phyloP scores from a whole-genome alignment of 108 stramenopile genomes.

The Epithemia pelagica region DNA sequence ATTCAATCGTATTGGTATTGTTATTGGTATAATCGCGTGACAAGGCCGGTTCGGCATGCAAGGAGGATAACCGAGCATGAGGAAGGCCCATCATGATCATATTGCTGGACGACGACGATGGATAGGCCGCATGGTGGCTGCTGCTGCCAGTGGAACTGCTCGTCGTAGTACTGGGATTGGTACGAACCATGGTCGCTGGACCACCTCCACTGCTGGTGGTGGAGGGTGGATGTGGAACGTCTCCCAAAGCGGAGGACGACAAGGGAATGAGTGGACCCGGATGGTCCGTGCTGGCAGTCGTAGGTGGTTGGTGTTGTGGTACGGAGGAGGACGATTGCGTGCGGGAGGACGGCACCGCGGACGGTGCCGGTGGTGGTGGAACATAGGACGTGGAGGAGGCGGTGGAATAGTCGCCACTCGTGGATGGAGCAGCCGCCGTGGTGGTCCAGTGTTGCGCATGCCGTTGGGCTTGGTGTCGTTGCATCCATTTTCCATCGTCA shows the following conservation, averaged over 20 bases:
- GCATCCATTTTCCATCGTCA: conserved; percentile 15
- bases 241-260: neutral
- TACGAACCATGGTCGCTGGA: no score
- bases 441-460: neutral
- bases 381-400: neutral
- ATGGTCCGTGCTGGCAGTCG: neutral
- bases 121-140: neutral
- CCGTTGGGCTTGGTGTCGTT: neutral
- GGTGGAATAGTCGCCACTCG: neutral
- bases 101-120: neutral
- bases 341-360: neutral
- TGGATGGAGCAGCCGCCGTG: neutral
- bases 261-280: neutral
- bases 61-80: neutral
- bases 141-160: neutral
- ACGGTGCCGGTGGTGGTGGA: neutral
- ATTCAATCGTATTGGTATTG: neutral
- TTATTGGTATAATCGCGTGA: neutral
- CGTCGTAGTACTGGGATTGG: neutral
- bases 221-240: neutral
- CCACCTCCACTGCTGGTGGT: neutral
- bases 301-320: neutral
- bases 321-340: neutral
- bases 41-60: conserved; percentile 3
- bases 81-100: neutral